Evolutionary conservation across 148 eudicot species (phyloP).

Genomic region (Fagopyrum homotropicum): DNA sequence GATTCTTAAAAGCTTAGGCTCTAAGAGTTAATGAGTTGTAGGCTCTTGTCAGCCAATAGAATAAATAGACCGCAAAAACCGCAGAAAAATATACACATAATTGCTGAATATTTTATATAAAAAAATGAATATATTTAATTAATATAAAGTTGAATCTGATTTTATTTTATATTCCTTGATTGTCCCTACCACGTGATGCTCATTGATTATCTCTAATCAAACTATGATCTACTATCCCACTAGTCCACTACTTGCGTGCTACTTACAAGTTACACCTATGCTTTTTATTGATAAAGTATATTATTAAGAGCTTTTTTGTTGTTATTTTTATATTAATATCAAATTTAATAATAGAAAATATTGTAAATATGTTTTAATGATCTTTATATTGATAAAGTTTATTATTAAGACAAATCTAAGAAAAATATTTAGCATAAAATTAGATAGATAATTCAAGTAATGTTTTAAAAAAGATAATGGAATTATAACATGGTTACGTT

Average conservation of each 20-base stretch:
- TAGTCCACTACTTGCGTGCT: too few relatives aligned
- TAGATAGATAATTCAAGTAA: too few relatives aligned
- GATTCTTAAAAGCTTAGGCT: neutral
- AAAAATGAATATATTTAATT: neutral
- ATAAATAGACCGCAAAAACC: neutral
- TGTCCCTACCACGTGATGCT: slow-evolving; percentile 6
- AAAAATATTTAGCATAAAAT: too few relatives aligned
- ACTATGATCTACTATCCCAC: neutral
- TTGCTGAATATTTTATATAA: neutral
- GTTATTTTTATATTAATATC: too few relatives aligned
- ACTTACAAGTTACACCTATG: neutral
- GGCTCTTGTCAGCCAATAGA: neutral
- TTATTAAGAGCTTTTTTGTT: too few relatives aligned
- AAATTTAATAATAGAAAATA: too few relatives aligned
- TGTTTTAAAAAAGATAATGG: too few relatives aligned
- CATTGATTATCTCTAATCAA: neutral
- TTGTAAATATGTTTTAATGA: too few relatives aligned
- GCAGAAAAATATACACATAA: neutral
- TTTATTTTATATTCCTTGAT: neutral
- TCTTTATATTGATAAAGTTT: too few relatives aligned
- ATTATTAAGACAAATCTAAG: too few relatives aligned
- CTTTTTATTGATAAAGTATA: too few relatives aligned
- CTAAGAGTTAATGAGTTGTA: neutral
- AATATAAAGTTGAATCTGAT: neutral
- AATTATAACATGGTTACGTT: neutral